These are phyloP conservation scores for Elaeis oleifera DNA, from an alignment of 202 grass and related monocot species.

Conservation along the genomic window DNA sequence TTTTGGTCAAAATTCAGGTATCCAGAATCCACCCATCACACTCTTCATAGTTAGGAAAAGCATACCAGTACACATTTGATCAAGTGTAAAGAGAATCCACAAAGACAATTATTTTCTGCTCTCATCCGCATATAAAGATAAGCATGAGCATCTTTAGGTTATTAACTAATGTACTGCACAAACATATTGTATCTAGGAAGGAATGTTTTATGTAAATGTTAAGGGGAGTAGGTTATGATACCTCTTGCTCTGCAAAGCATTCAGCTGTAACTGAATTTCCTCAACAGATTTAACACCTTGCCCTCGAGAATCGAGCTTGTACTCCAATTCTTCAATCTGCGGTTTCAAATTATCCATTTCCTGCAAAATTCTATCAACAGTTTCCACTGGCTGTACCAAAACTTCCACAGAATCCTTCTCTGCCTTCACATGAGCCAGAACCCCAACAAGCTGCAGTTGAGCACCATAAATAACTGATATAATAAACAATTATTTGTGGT, in stretches of 20 bases:
- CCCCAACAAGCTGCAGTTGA: slow-evolving; percentile 57
- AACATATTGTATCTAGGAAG: background rate
- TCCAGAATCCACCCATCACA: too few relatives aligned
- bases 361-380: slow-evolving; percentile 43
- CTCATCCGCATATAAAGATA: too few relatives aligned
- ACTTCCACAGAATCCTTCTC: slow-evolving; percentile 64
- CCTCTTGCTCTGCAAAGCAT: slow-evolving; percentile 65
- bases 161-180: background rate
- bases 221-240: slow-evolving; percentile 7
- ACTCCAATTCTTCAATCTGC: slow-evolving; percentile 61
- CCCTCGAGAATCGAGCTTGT: slow-evolving; percentile 71
- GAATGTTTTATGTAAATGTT: too few relatives aligned
- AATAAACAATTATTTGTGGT: slow-evolving; percentile 4
- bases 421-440: slow-evolving; percentile 76
- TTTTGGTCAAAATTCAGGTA: too few relatives aligned
- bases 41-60: too few relatives aligned
- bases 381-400: slow-evolving; percentile 48
- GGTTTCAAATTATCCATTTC: slow-evolving; percentile 46
- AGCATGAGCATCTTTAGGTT: too few relatives aligned
- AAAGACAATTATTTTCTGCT: too few relatives aligned
- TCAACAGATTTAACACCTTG: slow-evolving; percentile 75
- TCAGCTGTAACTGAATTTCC: slow-evolving; percentile 74
- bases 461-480: slow-evolving; percentile 11
- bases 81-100: too few relatives aligned
- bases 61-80: too few relatives aligned